Evolutionary conservation across 257 asterid species (phyloP).

Genomic region (Striga asiatica): DNA sequence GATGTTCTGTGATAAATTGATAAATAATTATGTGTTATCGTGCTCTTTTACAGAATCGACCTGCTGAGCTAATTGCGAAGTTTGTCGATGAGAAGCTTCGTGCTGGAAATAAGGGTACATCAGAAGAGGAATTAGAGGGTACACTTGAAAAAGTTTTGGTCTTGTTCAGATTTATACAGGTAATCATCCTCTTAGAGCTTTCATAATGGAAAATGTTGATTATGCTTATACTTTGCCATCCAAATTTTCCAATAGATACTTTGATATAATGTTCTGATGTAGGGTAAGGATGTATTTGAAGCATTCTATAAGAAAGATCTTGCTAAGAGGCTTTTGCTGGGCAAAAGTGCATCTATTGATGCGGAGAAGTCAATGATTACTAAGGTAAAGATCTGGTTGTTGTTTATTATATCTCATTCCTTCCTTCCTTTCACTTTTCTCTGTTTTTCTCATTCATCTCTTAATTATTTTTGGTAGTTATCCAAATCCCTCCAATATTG

Average conservation of each 20-base stretch:
- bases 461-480: too few species aligned
- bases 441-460: too few species aligned
- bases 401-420: too few species aligned
- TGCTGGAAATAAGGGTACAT: slow-evolving; percentile 82
- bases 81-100: slow-evolving; percentile 85
- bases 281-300: slow-evolving; percentile 44
- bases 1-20: too few species aligned
- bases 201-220: background rate
- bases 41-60: slow-evolving; percentile 40
- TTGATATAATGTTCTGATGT: background rate
- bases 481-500: too few species aligned
- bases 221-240: too few species aligned
- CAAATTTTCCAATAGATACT: too few species aligned
- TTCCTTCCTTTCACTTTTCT: too few species aligned
- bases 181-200: slow-evolving; percentile 9
- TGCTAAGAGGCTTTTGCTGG: slow-evolving; percentile 66
- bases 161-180: slow-evolving; percentile 79
- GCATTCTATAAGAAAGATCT: slow-evolving; percentile 41
- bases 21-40: too few species aligned
- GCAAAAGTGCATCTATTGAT: slow-evolving; percentile 76
- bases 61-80: slow-evolving; percentile 78
- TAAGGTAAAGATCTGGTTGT: slow-evolving; percentile 28
- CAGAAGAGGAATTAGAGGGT: slow-evolving; percentile 88
- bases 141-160: slow-evolving; percentile 77
- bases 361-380: slow-evolving; percentile 75